Evolutionary conservation across 352 stramenopile species (phyloP).

Genomic region (Phytopythium helicoides): DNA sequence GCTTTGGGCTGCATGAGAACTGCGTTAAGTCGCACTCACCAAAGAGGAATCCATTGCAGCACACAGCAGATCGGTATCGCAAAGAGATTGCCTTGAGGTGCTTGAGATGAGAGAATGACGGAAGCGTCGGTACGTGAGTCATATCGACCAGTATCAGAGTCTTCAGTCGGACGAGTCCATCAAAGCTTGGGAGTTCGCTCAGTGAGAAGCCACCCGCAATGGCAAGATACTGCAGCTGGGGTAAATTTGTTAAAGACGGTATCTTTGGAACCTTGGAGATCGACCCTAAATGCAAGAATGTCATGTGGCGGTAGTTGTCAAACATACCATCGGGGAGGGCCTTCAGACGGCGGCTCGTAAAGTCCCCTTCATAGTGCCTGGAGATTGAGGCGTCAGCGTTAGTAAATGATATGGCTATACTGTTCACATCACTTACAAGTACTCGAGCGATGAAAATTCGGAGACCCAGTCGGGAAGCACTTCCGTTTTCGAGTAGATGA

Average conservation of each 20-base stretch:
- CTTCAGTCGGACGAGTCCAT: conserved; percentile 15
- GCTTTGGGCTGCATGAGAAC: conserved; percentile 22
- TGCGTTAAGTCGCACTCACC: conserved; percentile 16
- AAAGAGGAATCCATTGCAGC: conserved; percentile 33
- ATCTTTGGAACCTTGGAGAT: conserved; percentile 28
- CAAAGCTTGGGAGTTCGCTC: conserved; percentile 22
- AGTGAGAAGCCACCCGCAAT: conserved; percentile 23
- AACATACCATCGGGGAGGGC: conserved; percentile 29
- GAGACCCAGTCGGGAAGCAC: conserved; percentile 19
- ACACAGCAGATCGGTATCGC: conserved; percentile 20
- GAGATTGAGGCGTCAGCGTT: too few relatives aligned
- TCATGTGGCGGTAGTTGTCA: conserved; percentile 29
- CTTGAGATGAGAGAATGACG: conserved; percentile 14
- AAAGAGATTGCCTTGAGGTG: conserved; percentile 19
- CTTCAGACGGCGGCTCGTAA: conserved; percentile 23
- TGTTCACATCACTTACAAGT: conserved; percentile 39
- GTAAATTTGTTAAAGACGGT: conserved; percentile 27
- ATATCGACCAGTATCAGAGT: conserved; percentile 27
- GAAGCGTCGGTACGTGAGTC: conserved; percentile 13
- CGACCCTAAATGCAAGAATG: conserved; percentile 36
- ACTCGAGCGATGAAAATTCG: conserved; percentile 31
- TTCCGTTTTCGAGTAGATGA: conserved; percentile 37
- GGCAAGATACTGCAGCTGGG: conserved; percentile 34
- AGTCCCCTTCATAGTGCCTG: conserved; percentile 33
- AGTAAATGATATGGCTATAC: too few relatives aligned